Conservation (phyloP, 2,329 filamentous ascomycete species). For the Mycosphaerelloides madeirae region DNA sequence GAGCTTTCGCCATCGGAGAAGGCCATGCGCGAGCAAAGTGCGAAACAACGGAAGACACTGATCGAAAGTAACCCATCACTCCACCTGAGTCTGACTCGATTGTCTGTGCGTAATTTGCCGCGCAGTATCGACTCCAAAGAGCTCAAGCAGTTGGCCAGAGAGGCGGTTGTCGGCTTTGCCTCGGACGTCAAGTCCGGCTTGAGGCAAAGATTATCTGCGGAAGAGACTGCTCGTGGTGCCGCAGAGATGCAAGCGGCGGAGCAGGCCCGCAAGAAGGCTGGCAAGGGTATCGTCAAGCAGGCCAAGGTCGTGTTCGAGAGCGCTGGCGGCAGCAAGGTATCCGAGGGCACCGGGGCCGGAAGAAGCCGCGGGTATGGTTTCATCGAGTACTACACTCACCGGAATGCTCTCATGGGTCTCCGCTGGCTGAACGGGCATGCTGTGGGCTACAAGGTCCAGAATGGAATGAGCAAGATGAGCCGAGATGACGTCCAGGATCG, state of each 20-base stretch:
- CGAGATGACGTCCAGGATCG: conserved; percentile 58
- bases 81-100: conserved; percentile 80
- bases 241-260: conserved; percentile 79
- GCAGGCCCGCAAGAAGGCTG: conserved; percentile 69
- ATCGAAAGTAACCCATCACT: conserved; percentile 88
- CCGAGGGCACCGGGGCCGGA: conserved; percentile 70
- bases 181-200: conserved; percentile 76
- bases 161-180: conserved; percentile 92
- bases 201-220: conserved; percentile 76
- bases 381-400: conserved; percentile 91
- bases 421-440: conserved; percentile 83
- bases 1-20: conserved; percentile 73
- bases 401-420: conserved; percentile 90
- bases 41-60: conserved; percentile 79
- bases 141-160: conserved; percentile 82
- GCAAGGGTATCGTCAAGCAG: conserved; percentile 83
- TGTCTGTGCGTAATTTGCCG: conserved; percentile 88
- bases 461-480: conserved; percentile 32
- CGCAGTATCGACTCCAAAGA: conserved; percentile 78
- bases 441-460: conserved; percentile 48
- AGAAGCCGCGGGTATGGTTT: conserved; percentile 93
- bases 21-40: conserved; percentile 81
- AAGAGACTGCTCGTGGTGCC: conserved; percentile 76
- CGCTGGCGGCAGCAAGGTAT: conserved; percentile 75
- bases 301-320: conserved; percentile 94